A percentile compares a stretch with the other conserved stretches of the same genome.
These are phyloP conservation scores for Oryza punctata DNA, from an alignment of 176 grass and related monocot genomes.

Conservation along the genomic window DNA sequence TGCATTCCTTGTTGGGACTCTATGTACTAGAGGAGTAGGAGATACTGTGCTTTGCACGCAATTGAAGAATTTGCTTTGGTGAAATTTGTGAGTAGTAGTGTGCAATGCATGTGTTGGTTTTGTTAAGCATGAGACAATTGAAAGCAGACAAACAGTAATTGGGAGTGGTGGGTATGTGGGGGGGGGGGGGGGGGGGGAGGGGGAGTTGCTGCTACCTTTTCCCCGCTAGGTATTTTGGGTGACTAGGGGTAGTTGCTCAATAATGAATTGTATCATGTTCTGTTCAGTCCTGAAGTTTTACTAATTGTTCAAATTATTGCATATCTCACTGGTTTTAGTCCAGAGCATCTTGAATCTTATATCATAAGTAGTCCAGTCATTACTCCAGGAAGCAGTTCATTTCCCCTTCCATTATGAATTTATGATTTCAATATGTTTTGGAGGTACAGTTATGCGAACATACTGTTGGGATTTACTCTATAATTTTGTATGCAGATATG, in stretches of 20 bases:
- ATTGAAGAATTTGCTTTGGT: slow-evolving; percentile 5
- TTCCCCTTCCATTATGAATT: neutral
- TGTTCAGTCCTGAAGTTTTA: neutral
- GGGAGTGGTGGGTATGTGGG: neutral
- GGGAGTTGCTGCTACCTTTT: neutral
- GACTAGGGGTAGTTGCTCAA: neutral
- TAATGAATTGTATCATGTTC: neutral
- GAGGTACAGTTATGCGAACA: neutral
- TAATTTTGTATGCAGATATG: slow-evolving; percentile 70
- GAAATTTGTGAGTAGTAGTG: neutral
- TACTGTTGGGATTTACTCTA: slow-evolving; percentile 27
- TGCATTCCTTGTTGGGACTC: slow-evolving; percentile 1
- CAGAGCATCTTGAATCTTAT: neutral
- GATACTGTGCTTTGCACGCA: neutral
- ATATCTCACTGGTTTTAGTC: neutral
- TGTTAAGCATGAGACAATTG: neutral
- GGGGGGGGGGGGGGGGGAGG: too few relatives aligned
- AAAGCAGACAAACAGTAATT: neutral
- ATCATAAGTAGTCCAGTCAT: neutral
- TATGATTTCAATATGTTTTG: slow-evolving; percentile 16
- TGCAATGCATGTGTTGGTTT: slow-evolving; percentile 36
- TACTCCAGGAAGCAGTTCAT: slow-evolving; percentile 17
- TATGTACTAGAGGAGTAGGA: neutral
- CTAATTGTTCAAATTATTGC: neutral
- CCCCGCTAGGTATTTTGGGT: slow-evolving; percentile 15